Evolutionary conservation across 306 rosid species (phyloP), one percentile per base, ranked within the genome.

Genomic region (Notholithocarpus densiflorus): DNA sequence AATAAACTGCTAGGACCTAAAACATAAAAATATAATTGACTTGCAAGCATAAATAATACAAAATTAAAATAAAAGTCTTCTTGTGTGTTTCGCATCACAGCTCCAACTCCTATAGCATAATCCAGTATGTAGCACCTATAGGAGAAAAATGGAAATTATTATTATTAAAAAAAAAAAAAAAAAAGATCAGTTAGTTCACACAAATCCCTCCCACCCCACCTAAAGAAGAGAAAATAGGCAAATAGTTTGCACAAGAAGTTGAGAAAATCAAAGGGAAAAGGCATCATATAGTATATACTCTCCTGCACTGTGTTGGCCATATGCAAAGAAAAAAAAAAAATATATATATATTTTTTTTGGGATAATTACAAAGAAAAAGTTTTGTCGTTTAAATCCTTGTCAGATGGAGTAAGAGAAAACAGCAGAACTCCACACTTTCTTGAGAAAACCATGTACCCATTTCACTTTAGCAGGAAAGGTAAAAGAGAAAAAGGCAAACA

Each of bases 71-170:
- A 34, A 34, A 34, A 34, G 9, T 34, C 40, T 34, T 34, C 40
- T 34, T 6, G 9, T 1, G 43, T 34, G 9, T 34, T 34, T 34
- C 0, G 43, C 43, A 6, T 34, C 43, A 34, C 97, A 79, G 99
- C 99, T 70, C 99, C 99, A 72, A 89, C 88, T 80, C 99, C 99
- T 83, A 97, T 93, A 10, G 99, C 99, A 82, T 90, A 96, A 81
- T 96, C 98, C 51, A 96, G 60, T 89, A 96, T 17, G 82, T 76
- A 37, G 96, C 96, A 83, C 91, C 99, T 95, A 21, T 13, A 20
- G 56, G 2, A 37, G 43, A 24, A 17, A 62, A 55, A 52, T 32
- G 18, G 10, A 17, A n/a, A 9, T 24, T 15, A 27, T 37, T 37
- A 37, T 6, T 37, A 6, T 6, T 37, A 0, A 60, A 37, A 55